Percentiles rank a stretch among this genome's conserved stretches.
Evolutionary conservation across 2,329 filamentous ascomycete species (phyloP).

Genomic region (Sporothrix phasma): DNA sequence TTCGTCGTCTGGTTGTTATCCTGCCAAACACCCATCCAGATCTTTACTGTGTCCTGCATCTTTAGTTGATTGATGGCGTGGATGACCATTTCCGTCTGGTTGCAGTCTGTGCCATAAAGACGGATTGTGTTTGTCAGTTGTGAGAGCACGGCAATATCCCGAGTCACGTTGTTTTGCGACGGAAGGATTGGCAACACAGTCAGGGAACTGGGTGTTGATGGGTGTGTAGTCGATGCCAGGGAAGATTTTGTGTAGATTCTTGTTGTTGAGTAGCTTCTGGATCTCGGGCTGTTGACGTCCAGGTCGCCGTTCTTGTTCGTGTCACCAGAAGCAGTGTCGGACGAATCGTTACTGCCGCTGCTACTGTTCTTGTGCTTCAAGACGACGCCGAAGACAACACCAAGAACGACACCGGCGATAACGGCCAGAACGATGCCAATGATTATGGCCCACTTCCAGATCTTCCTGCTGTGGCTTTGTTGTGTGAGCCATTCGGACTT

Average conservation of each 20-base stretch:
- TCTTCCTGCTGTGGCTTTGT: conserved; percentile 51
- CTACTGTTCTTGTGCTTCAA: conserved; percentile 43
- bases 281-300: conserved; percentile 63
- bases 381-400: conserved; percentile 63
- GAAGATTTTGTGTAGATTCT: conserved; percentile 81
- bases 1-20: conserved; percentile 78
- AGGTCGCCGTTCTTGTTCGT: conserved; percentile 57
- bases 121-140: conserved; percentile 82
- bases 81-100: conserved; percentile 89
- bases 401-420: conserved; percentile 61
- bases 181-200: conserved; percentile 67
- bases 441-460: conserved; percentile 60
- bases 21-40: conserved; percentile 94
- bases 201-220: conserved; percentile 80
- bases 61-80: conserved; percentile 68
- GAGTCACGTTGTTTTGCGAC: conserved; percentile 88
- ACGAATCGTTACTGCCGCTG: conserved; percentile 24
- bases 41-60: conserved; percentile 62
- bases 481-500: conserved; percentile 56
- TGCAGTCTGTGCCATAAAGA: conserved; percentile 92
- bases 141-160: conserved; percentile 80
- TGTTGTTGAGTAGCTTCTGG: conserved; percentile 69
- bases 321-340: conserved; percentile 50
- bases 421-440: conserved; percentile 54
- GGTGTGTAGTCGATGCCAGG: conserved; percentile 94